These are phyloP conservation scores for Hyparrhenia diplandra DNA, from an alignment of 176 grass and related monocot species.

Conservation along the genomic window DNA sequence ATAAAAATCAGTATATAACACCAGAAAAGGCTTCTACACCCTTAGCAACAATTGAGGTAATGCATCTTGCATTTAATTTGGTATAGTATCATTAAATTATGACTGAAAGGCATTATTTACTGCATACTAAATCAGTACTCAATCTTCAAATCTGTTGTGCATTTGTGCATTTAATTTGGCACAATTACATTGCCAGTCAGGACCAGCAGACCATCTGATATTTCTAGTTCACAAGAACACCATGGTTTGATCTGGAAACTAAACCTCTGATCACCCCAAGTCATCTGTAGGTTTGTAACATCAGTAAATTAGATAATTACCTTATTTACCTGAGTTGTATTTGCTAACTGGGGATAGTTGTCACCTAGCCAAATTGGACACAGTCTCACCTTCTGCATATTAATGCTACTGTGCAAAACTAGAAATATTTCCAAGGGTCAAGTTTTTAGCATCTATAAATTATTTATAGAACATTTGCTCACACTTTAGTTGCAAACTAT, in stretches of 20 bases:
- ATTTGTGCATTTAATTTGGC: constrained; percentile 12
- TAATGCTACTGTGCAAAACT: neutral
- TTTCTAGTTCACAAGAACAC: neutral
- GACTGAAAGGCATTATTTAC: neutral
- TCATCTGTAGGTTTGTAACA: neutral
- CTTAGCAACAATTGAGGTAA: constrained; percentile 69
- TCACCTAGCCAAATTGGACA: neutral
- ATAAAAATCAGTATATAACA: constrained; percentile 45
- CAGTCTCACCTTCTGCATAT: neutral
- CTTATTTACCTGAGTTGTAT: neutral
- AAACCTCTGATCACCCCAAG: neutral
- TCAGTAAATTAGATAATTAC: neutral
- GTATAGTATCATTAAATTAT: neutral
- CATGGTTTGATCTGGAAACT: neutral
- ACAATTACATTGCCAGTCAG: neutral
- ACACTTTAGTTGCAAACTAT: neutral
- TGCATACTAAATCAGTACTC: neutral
- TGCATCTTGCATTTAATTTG: constrained; percentile 10
- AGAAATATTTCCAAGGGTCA: neutral
- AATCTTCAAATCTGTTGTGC: neutral
- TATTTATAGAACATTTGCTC: neutral
- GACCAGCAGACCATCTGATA: neutral
- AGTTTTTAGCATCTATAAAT: neutral
- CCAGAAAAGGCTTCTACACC: constrained; percentile 37
- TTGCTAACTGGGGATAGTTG: neutral